Percentiles rank a stretch among this genome's conserved stretches.
These are phyloP conservation scores for Centaurea solstitialis DNA, from an alignment of 129 eudicot genomes.

Conservation along the genomic window DNA sequence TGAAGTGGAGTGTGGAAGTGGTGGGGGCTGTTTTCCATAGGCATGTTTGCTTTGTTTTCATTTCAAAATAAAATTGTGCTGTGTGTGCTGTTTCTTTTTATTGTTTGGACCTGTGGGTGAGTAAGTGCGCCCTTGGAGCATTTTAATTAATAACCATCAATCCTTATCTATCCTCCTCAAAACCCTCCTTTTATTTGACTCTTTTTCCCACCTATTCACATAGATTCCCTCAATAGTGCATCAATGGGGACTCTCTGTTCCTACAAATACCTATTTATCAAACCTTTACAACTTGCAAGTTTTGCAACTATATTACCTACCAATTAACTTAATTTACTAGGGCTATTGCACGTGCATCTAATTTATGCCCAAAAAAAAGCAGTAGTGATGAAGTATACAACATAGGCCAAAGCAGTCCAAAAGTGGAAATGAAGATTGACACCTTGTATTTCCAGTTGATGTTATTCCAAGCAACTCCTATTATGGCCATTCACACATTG, in stretches of 20 bases:
- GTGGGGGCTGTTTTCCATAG: conserved; percentile 36
- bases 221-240: conserved; percentile 30
- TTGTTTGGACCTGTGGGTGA: conserved; percentile 19
- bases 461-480: neutral
- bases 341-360: conserved; percentile 14
- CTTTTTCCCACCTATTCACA: conserved; percentile 3
- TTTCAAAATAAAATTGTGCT: conserved; percentile 25
- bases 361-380: conserved; percentile 14
- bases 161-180: conserved; percentile 39
- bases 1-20: conserved; percentile 34
- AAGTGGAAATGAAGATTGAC: conserved; percentile 12
- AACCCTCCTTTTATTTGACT: conserved; percentile 4
- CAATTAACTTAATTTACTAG: conserved; percentile 4
- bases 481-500: neutral
- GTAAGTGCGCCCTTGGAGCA: conserved; percentile 48
- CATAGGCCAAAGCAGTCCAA: neutral
- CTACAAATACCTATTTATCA: neutral
- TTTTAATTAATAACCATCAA: conserved; percentile 43
- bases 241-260: conserved; percentile 25
- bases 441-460: neutral
- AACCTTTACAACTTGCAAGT: conserved; percentile 6
- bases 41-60: conserved; percentile 27
- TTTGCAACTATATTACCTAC: conserved; percentile 16
- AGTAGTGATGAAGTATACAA: neutral
- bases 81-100: conserved; percentile 38